A percentile compares a stretch with the other conserved stretches of the same genome.
Evolutionary conservation across 768 basidiomycete species (phyloP).

Genomic region (Tricholoma matsutake): DNA sequence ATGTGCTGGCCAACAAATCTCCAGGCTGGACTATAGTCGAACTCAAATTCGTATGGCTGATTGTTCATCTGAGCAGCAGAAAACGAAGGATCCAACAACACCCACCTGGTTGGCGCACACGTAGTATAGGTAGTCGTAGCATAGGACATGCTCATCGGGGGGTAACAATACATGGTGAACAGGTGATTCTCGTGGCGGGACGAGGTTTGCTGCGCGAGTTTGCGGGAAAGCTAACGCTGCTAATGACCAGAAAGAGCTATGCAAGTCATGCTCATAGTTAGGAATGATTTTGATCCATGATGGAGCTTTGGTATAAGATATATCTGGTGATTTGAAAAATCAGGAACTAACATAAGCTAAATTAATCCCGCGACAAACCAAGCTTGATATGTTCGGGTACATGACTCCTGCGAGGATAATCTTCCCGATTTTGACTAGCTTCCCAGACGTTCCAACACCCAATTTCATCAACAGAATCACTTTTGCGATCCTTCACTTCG

Average conservation of each 20-base stretch:
- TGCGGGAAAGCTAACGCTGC: conserved; percentile 47
- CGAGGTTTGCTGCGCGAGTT: conserved; percentile 33
- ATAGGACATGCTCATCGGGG: conserved; percentile 49
- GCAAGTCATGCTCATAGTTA: conserved; percentile 40
- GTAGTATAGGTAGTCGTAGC: conserved; percentile 53
- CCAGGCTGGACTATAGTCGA: conserved; percentile 60
- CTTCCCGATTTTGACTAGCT: conserved; percentile 38
- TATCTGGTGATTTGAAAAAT: conserved; percentile 33
- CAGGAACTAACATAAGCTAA: conserved; percentile 2
- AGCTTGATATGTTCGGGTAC: conserved; percentile 37
- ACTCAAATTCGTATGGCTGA: conserved; percentile 53
- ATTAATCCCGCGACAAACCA: conserved; percentile 24
- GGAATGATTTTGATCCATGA: conserved; percentile 48
- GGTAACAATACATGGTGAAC: conserved; percentile 40
- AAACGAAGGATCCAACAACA: conserved; percentile 1
- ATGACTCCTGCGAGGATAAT: conserved; percentile 36
- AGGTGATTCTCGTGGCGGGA: conserved; percentile 39
- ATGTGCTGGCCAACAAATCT: conserved; percentile 50
- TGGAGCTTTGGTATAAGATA: conserved; percentile 50
- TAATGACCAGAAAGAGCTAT: conserved; percentile 44
- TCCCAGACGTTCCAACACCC: conserved; percentile 60
- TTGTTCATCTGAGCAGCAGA: conserved; percentile 5
- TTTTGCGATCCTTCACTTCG: conserved; percentile 51
- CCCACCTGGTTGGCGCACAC: conserved; percentile 44
- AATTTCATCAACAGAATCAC: conserved; percentile 40